A percentile compares a stretch with the other conserved stretches of the same genome.
Evolutionary conservation across 2,329 filamentous ascomycete species (phyloP).

Genomic region (Hymenoscyphus linearis): DNA sequence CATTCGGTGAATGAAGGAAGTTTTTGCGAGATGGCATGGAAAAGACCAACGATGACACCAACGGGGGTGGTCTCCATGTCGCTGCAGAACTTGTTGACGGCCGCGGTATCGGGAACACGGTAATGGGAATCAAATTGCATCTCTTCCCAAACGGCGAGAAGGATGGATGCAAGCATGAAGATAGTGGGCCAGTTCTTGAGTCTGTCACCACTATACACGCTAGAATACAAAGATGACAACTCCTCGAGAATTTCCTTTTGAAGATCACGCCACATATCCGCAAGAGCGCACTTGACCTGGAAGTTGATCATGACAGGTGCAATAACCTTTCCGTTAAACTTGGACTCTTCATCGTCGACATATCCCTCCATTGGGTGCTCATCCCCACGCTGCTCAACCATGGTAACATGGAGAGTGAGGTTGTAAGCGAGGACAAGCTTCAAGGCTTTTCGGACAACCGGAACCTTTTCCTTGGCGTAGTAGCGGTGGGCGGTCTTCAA

Average conservation of each 20-base stretch:
- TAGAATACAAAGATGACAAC: conserved; percentile 88
- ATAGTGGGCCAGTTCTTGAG: conserved; percentile 99
- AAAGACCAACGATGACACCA: conserved; percentile 91
- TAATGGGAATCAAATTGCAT: conserved; percentile 99
- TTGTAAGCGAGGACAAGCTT: conserved; percentile 96
- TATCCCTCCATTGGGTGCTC: conserved; percentile 74
- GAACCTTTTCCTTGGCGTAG: conserved; percentile 81
- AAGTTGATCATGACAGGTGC: conserved; percentile 99
- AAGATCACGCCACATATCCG: conserved; percentile 96
- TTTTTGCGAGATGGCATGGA: conserved; percentile 97
- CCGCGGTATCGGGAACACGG: conserved; percentile 75
- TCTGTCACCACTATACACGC: conserved; percentile 94
- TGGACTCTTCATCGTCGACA: conserved; percentile 80
- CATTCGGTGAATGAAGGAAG: conserved; percentile 88
- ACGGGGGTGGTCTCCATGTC: conserved; percentile 97
- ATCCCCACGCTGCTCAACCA: conserved; percentile 83
- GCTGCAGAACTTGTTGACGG: conserved; percentile 88
- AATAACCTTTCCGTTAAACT: conserved; percentile 83
- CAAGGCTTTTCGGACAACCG: conserved; percentile 88
- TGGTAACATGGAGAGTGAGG: conserved; percentile 86
- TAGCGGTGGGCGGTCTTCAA: conserved; percentile 93
- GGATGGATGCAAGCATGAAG: conserved; percentile 91
- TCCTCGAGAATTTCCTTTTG: conserved; percentile 96
- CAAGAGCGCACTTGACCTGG: conserved; percentile 95
- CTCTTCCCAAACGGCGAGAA: conserved; percentile 94